These are phyloP conservation scores for Teratosphaeriaceae sp. DNA, from an alignment of 2,329 filamentous ascomycete genomes.

Conservation along the genomic window DNA sequence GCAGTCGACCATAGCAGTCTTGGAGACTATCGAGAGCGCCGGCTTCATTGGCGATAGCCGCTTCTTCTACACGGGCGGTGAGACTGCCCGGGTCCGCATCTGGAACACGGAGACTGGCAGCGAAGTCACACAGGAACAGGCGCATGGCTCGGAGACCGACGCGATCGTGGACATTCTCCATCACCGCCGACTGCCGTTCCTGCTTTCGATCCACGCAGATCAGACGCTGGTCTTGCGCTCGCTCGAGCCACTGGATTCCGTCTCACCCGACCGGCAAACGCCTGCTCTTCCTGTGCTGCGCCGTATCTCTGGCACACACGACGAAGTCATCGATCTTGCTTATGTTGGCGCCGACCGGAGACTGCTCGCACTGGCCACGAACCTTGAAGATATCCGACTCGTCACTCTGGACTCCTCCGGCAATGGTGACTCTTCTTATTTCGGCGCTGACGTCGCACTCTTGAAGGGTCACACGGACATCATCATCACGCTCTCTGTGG, in stretches of 20 bases:
- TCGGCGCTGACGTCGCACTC: constrained; percentile 81
- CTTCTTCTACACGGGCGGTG: constrained; percentile 76
- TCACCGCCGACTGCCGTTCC: constrained; percentile 56
- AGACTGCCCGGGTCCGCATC: constrained; percentile 72
- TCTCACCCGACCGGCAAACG: constrained; percentile 9
- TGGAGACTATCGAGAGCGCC: constrained; percentile 78
- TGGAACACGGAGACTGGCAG: constrained; percentile 74
- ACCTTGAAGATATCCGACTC: constrained; percentile 86
- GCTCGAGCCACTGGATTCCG: constrained; percentile 35
- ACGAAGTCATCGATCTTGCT: constrained; percentile 92
- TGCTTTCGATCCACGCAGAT: constrained; percentile 80
- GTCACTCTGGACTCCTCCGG: constrained; percentile 55
- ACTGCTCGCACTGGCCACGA: constrained; percentile 83
- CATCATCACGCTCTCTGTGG: constrained; percentile 86
- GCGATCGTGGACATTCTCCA: constrained; percentile 68
- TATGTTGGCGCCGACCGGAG: constrained; percentile 77
- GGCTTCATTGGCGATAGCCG: constrained; percentile 69
- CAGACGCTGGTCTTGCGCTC: constrained; percentile 78
- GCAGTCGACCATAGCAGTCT: constrained; percentile 70
- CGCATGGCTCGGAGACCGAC: constrained; percentile 52
- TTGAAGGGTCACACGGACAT: constrained; percentile 92
- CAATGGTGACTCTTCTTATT: constrained; percentile 49
- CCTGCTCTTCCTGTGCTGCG: constrained; percentile 54
- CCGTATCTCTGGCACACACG: constrained; percentile 90
- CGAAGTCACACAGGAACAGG: constrained; percentile 73